Base-by-base conservation (phyloP, 1,284 basidiomycete genomes). In the Bjerkandera adusta region DNA sequence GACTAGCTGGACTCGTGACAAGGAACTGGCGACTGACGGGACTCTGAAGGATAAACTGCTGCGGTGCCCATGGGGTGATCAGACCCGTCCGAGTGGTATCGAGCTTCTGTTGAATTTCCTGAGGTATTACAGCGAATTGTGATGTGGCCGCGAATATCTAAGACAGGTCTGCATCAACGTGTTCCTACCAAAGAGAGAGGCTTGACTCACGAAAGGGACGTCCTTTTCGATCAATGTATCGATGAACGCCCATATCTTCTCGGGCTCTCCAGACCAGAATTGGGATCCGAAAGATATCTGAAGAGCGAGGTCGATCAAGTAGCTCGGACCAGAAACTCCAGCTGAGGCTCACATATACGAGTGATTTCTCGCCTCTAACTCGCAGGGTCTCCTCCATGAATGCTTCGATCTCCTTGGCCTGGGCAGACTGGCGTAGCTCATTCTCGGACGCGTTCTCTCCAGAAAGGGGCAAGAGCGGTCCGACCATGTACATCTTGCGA, bases 201-300 rank as follows among this genome's bases (percentile, higher is more conserved):
- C 8, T 12, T 16, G 21, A 38, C 45, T 18, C 18, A 51, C 49
- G 25, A 51, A 51, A 10, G 49, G 49, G 5, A 51, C 48, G 5
- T 37, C 35, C 35, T 34, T 43, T 15, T 51, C 45, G 3, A 51
- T 33, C 5, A 51, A 10, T 5, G 48, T 41, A 30, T 47, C 49
- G 8, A 51, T 10, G 36, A 51, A 44, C 4, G 41, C 18, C 37
- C 38, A 46, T 16, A 48, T 15, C 33, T 44, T 51, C 38, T 47
- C 45, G 2, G 44, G 24, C n/a, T 51, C 16, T 8, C 16, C 8
- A 3, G 49, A 34, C 49, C 49, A 51, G 30, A 51, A 43, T 2
- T 43, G 11, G 11, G 49, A 43, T 12, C 49, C 49, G 24, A 51
- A 51, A 5, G 49, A 51, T 15, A 51, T 44, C 49, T 51, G 24